Conservation (phyloP, 345 rosid genomes). For the Hypericum androsaemum region DNA sequence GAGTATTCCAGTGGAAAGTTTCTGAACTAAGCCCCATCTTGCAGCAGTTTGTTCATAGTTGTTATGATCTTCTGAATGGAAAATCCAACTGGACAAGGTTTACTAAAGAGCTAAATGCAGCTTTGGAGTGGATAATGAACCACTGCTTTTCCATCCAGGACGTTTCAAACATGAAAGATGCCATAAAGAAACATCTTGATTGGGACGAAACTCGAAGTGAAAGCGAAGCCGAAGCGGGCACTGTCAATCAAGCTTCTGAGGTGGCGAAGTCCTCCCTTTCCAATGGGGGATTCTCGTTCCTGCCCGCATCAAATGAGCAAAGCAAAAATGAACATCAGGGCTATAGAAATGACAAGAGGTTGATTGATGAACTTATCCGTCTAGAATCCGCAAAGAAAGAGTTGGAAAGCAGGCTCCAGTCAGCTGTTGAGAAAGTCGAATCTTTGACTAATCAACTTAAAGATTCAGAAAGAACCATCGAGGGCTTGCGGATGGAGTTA, state of each 20-base stretch:
- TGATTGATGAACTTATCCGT: slow-evolving; percentile 15
- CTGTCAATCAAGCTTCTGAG: slow-evolving; percentile 26
- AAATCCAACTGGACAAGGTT: slow-evolving; percentile 53
- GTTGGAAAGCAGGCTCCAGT: slow-evolving; percentile 21
- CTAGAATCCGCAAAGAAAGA: slow-evolving; percentile 22
- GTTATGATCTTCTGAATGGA: slow-evolving; percentile 50
- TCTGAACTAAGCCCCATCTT: slow-evolving; percentile 48
- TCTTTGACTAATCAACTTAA: slow-evolving; percentile 25
- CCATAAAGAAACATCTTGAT: slow-evolving; percentile 48
- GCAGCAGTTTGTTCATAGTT: slow-evolving; percentile 51
- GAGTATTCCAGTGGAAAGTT: slow-evolving; percentile 83
- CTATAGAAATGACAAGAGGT: slow-evolving; percentile 13
- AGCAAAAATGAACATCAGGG: too few relatives aligned
- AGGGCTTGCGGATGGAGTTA: slow-evolving; percentile 28
- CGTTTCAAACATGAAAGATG: slow-evolving; percentile 83
- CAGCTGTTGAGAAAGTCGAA: slow-evolving; percentile 18
- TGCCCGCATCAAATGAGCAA: slow-evolving; percentile 14
- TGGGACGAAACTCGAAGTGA: slow-evolving; percentile 65
- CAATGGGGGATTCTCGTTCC: slow-evolving; percentile 9
- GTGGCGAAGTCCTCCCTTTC: slow-evolving; percentile 21
- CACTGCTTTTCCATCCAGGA: slow-evolving; percentile 90
- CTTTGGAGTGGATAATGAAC: slow-evolving; percentile 77
- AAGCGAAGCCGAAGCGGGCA: slow-evolving; percentile 49
- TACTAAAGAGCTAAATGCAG: slow-evolving; percentile 40
- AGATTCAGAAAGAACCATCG: slow-evolving; percentile 32